These are phyloP conservation scores for Cutaneotrichosporon cavernicola DNA, from an alignment of 1,284 basidiomycete species.

Conservation along the genomic window DNA sequence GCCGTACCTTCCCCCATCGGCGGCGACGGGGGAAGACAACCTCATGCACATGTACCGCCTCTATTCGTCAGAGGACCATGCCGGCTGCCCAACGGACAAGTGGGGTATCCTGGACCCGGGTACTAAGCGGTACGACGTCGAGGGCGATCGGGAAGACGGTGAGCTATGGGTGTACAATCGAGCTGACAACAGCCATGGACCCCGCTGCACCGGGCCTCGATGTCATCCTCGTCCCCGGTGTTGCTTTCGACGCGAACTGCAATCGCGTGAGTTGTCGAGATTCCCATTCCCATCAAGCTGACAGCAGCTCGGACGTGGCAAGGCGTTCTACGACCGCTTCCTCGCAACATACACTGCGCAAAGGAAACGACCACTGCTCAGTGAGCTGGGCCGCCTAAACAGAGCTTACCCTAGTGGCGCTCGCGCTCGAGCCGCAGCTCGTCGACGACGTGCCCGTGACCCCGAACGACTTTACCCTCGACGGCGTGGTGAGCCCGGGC, in stretches of 20 bases:
- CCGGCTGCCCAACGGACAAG: constrained; percentile 43
- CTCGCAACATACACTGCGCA: constrained; percentile 36
- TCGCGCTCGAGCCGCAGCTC: constrained; percentile 46
- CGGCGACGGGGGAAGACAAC: constrained; percentile 17
- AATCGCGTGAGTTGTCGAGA: constrained; percentile 39
- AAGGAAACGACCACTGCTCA: constrained; percentile 37
- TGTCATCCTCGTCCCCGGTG: constrained; percentile 50
- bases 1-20: constrained; percentile 37
- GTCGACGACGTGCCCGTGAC: constrained; percentile 42
- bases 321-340: constrained; percentile 52
- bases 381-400: constrained; percentile 8
- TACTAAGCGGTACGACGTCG: constrained; percentile 29
- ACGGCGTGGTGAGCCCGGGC: constrained; percentile 42
- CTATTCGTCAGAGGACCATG: constrained; percentile 43
- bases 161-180: constrained; percentile 16
- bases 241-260: constrained; percentile 48
- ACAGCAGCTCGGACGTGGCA: constrained; percentile 50
- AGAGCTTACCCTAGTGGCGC: constrained; percentile 38
- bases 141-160: constrained; percentile 42
- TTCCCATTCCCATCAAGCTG: constrained; percentile 4
- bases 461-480: constrained; percentile 39
- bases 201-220: constrained; percentile 32
- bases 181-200: constrained; percentile 31
- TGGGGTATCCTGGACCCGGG: constrained; percentile 53
- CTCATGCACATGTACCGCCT: constrained; percentile 51